phyloP scores from a whole-genome alignment of 805 yeast genomes.

The Yarrowia sp. region DNA sequence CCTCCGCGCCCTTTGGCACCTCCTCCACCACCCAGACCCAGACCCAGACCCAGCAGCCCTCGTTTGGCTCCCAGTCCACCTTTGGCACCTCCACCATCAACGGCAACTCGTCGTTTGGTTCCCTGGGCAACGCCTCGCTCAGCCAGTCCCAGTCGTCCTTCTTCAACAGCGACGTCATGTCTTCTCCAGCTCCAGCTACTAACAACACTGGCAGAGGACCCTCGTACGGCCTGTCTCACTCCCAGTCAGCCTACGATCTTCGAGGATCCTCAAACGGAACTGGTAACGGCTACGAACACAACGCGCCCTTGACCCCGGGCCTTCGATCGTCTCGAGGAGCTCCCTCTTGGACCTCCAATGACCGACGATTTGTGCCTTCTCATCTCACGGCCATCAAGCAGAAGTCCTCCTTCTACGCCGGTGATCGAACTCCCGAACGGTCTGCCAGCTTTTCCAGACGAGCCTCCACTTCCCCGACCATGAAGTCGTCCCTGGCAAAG shows the following conservation, averaged over 20 bases:
- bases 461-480: conserved; percentile 5
- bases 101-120: conserved; percentile 16
- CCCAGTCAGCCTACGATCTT: conserved; percentile 23
- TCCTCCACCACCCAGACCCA: neutral
- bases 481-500: conserved; percentile 4
- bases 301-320: conserved; percentile 13
- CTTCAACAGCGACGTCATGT: neutral
- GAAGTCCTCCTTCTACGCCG: conserved; percentile 26
- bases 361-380: conserved; percentile 26
- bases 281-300: neutral
- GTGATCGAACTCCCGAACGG: conserved; percentile 7
- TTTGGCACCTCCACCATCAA: conserved; percentile 4
- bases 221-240: neutral
- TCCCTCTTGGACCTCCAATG: conserved; percentile 25
- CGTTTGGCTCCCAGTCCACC: neutral
- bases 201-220: neutral
- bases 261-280: neutral
- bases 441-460: conserved; percentile 3
- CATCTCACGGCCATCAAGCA: conserved; percentile 20
- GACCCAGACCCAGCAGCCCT: neutral
- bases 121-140: conserved; percentile 8
- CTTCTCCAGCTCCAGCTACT: neutral
- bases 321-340: conserved; percentile 17
- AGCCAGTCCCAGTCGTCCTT: conserved; percentile 5
- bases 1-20: neutral